These are phyloP conservation scores for Geranomyces michiganensis DNA, from an alignment of 192 early-diverging fungal species.

Conservation along the genomic window DNA sequence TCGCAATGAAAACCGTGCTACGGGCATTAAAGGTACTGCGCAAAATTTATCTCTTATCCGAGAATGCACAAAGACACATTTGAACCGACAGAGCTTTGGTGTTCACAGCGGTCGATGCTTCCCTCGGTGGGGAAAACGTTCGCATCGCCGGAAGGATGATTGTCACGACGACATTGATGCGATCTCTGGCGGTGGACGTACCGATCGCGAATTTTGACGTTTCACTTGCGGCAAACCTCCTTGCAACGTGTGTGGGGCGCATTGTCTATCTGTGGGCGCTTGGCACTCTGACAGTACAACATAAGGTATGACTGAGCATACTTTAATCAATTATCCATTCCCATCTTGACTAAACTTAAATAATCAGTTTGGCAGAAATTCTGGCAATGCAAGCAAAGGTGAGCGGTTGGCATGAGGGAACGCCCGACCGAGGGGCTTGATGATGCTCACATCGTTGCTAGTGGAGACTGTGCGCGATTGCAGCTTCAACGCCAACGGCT, in stretches of 20 bases:
- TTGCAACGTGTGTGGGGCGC: slow-evolving; percentile 47
- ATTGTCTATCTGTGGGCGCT: slow-evolving; percentile 45
- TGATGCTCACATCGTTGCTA: not conserved
- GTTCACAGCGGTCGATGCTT: slow-evolving; percentile 47
- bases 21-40: not conserved
- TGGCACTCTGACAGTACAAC: slow-evolving; percentile 36
- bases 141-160: slow-evolving; percentile 54
- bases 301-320: slow-evolving; percentile 38
- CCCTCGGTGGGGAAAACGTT: slow-evolving; percentile 50
- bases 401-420: not conserved
- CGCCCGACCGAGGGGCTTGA: not conserved
- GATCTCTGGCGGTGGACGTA: slow-evolving; percentile 53
- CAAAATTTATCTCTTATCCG: not conserved
- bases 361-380: slow-evolving; percentile 52
- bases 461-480: slow-evolving; percentile 48
- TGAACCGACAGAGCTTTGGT: not conserved
- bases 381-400: slow-evolving; percentile 53
- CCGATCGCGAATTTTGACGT: slow-evolving; percentile 52
- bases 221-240: slow-evolving; percentile 21
- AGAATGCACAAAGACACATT: not conserved
- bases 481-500: slow-evolving; percentile 39
- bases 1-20: too few species aligned
- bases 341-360: slow-evolving; percentile 8
- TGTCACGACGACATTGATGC: slow-evolving; percentile 49
- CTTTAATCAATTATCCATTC: too few species aligned